Evolutionary conservation across 768 basidiomycete genomes (phyloP).

Genomic region (Tylopilus subfusipes): DNA sequence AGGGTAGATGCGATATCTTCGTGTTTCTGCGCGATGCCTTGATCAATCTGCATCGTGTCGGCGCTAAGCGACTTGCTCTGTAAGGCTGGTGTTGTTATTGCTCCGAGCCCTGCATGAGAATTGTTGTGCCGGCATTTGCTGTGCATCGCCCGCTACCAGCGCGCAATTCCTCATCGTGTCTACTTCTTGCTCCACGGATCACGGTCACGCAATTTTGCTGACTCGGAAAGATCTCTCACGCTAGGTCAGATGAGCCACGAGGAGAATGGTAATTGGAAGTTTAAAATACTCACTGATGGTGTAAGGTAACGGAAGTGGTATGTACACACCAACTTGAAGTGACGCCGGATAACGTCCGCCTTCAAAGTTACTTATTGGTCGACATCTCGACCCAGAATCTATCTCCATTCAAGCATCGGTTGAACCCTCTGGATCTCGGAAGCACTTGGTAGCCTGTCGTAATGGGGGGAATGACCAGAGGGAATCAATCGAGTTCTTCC

Average conservation of each 20-base stretch:
- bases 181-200: not conserved
- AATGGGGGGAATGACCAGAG: too few relatives aligned
- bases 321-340: too few relatives aligned
- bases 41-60: not conserved
- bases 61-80: not conserved
- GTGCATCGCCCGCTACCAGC: not conserved
- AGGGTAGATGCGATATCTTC: conserved; percentile 3
- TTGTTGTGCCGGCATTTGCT: not conserved
- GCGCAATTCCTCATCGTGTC: not conserved
- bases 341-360: too few relatives aligned
- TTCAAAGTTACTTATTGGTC: too few relatives aligned
- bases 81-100: too few relatives aligned
- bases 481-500: too few relatives aligned
- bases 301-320: not conserved
- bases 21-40: not conserved
- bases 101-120: not conserved
- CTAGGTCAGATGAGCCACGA: not conserved
- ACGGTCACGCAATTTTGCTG: not conserved
- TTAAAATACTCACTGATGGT: not conserved
- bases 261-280: not conserved
- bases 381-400: too few relatives aligned
- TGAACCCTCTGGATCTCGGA: too few relatives aligned
- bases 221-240: not conserved
- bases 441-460: too few relatives aligned
- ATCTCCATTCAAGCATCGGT: too few relatives aligned